A percentile compares a stretch with the other conserved stretches of the same genome.
Conservation (phyloP, 768 basidiomycete genomes). For the Coprinopsis marcescibilis region DNA sequence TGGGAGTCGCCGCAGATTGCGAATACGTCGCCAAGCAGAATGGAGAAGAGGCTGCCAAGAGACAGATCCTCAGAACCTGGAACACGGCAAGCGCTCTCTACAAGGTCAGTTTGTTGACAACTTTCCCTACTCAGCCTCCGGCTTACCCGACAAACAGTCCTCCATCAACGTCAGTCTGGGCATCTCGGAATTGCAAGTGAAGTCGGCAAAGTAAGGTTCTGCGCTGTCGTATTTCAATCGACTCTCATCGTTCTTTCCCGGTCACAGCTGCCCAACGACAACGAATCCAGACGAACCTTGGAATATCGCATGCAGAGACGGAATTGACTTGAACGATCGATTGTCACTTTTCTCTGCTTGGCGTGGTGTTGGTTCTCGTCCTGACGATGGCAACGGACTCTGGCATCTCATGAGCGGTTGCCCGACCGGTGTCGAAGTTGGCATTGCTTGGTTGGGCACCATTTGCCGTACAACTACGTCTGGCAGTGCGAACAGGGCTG, state of each 20-base stretch:
- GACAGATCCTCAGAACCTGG: slow-evolving; percentile 72
- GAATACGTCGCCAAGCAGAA: slow-evolving; percentile 65
- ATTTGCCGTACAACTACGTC: slow-evolving; percentile 50
- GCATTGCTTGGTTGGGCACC: slow-evolving; percentile 85
- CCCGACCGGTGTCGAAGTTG: slow-evolving; percentile 74
- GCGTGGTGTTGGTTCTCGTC: slow-evolving; percentile 69
- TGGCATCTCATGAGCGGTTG: slow-evolving; percentile 90
- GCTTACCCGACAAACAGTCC: slow-evolving; percentile 24
- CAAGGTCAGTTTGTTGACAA: slow-evolving; percentile 41
- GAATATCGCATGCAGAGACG: slow-evolving; percentile 66
- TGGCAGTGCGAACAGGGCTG: slow-evolving; percentile 40
- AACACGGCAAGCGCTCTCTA: slow-evolving; percentile 74
- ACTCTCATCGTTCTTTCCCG: not conserved
- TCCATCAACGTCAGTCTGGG: slow-evolving; percentile 86
- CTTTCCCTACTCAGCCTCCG: not conserved
- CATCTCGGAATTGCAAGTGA: slow-evolving; percentile 74
- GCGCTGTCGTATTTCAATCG: slow-evolving; percentile 4
- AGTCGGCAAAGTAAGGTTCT: slow-evolving; percentile 41
- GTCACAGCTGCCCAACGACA: slow-evolving; percentile 54
- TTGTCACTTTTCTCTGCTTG: slow-evolving; percentile 78
- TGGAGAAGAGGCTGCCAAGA: slow-evolving; percentile 58
- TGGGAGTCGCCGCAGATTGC: slow-evolving; percentile 89
- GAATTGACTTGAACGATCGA: slow-evolving; percentile 58
- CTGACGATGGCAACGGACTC: slow-evolving; percentile 70
- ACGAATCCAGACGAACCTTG: slow-evolving; percentile 52